Conservation (phyloP, 192 early-diverging fungal genomes). For the Coemansia sp. region DNA sequence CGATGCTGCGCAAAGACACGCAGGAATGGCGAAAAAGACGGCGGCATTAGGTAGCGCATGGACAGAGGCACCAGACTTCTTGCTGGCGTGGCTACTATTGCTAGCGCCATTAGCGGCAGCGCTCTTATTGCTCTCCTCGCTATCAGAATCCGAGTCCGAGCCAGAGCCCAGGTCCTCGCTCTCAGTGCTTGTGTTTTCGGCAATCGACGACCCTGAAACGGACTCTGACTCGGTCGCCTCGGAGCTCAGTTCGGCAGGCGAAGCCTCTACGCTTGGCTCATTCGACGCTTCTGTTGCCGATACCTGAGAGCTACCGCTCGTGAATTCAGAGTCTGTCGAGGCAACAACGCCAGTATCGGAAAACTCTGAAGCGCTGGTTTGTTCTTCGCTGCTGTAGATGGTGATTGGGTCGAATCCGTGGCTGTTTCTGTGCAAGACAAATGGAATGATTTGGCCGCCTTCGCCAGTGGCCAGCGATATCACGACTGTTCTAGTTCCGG, state of each 20-base stretch:
- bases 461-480: slow-evolving; percentile 40
- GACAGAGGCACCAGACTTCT: neutral
- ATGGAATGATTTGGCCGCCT: slow-evolving; percentile 31
- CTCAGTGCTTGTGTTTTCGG: neutral
- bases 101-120: neutral
- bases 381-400: neutral
- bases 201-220: neutral
- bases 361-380: neutral
- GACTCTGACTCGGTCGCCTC: neutral
- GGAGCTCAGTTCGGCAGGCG: neutral
- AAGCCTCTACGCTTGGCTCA: neutral
- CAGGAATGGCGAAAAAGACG: neutral
- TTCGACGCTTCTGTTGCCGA: neutral
- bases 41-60: neutral
- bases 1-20: slow-evolving; percentile 3
- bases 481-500: slow-evolving; percentile 40
- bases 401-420: slow-evolving; percentile 11
- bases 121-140: slow-evolving; percentile 7
- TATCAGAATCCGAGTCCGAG: slow-evolving; percentile 30
- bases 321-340: neutral
- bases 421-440: slow-evolving; percentile 28
- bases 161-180: slow-evolving; percentile 20
- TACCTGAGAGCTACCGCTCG: neutral
- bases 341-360: neutral
- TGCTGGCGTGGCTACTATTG: neutral